Evolutionary conservation across 2,329 filamentous ascomycete species (phyloP).

Genomic region (Fusarium annulatum): DNA sequence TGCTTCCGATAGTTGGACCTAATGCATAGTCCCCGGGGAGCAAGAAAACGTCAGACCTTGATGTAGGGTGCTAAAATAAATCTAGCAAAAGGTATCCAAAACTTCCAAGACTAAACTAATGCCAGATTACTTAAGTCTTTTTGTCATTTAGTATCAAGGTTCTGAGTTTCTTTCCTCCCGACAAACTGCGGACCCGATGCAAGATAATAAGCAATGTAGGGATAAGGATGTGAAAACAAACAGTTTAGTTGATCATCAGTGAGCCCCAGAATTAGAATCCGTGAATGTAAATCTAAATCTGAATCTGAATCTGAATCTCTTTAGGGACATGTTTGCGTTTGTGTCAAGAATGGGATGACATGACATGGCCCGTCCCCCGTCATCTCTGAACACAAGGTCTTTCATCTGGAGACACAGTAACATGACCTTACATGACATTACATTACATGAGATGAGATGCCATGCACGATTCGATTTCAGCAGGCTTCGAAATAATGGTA

Average conservation of each 20-base stretch:
- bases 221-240: conserved; percentile 17
- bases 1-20: background rate
- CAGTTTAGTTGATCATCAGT: background rate
- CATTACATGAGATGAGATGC: background rate
- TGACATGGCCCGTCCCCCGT: conserved; percentile 31
- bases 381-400: conserved; percentile 17
- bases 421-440: background rate
- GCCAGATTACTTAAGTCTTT: too few species aligned
- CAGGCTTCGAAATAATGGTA: conserved; percentile 14
- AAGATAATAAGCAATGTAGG: background rate
- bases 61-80: too few species aligned
- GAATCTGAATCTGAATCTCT: conserved; percentile 17
- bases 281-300: conserved; percentile 10
- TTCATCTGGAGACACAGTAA: conserved; percentile 7
- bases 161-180: background rate
- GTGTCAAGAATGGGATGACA: conserved; percentile 36
- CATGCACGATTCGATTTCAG: conserved; percentile 27
- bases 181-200: conserved; percentile 28
- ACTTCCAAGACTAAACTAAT: too few species aligned
- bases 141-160: too few species aligned
- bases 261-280: background rate
- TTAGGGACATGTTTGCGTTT: conserved; percentile 35
- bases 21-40: background rate
- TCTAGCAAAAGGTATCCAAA: too few species aligned
- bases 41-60: too few species aligned